These are phyloP conservation scores for Cicer judaicum DNA, from an alignment of 306 rosid genomes.

Conservation along the genomic window DNA sequence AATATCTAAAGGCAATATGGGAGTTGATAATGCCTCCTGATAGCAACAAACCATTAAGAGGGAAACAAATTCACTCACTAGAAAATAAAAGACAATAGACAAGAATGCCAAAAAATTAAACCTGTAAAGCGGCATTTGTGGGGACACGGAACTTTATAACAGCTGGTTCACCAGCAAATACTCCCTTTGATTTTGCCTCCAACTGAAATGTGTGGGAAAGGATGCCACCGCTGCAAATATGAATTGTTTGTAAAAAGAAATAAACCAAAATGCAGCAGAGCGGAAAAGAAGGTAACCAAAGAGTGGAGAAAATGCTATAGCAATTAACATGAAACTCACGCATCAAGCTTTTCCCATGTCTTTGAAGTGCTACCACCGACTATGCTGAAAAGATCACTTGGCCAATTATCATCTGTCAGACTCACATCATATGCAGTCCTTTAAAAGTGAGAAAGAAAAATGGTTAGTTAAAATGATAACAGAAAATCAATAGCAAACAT, in stretches of 20 bases:
- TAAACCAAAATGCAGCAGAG: slow-evolving; percentile 19
- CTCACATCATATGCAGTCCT: slow-evolving; percentile 94
- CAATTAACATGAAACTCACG: slow-evolving; percentile 60
- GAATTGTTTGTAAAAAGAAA: slow-evolving; percentile 16
- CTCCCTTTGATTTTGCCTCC: slow-evolving; percentile 78
- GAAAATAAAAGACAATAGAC: slow-evolving; percentile 16
- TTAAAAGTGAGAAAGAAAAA: slow-evolving; percentile 25
- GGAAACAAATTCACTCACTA: slow-evolving; percentile 25
- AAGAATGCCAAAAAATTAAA: slow-evolving; percentile 39
- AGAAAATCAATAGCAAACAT: not conserved
- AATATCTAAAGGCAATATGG: slow-evolving; percentile 85
- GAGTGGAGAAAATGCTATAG: slow-evolving; percentile 31
- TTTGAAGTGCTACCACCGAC: slow-evolving; percentile 75
- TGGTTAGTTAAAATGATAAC: slow-evolving; percentile 6
- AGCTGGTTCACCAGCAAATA: slow-evolving; percentile 80
- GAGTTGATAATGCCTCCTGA: slow-evolving; percentile 84
- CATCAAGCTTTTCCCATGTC: slow-evolving; percentile 97
- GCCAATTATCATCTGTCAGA: slow-evolving; percentile 84
- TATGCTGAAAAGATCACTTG: slow-evolving; percentile 61
- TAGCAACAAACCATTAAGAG: slow-evolving; percentile 31
- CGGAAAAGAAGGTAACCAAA: slow-evolving; percentile 22
- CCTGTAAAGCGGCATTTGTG: slow-evolving; percentile 90
- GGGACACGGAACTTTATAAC: slow-evolving; percentile 84
- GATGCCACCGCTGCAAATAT: slow-evolving; percentile 68
- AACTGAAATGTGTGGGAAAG: slow-evolving; percentile 85